A percentile compares a stretch with the other conserved stretches of the same genome.
Evolutionary conservation across 306 rosid genomes (phyloP).

Genomic region (Macrotyloma uniflorum): DNA sequence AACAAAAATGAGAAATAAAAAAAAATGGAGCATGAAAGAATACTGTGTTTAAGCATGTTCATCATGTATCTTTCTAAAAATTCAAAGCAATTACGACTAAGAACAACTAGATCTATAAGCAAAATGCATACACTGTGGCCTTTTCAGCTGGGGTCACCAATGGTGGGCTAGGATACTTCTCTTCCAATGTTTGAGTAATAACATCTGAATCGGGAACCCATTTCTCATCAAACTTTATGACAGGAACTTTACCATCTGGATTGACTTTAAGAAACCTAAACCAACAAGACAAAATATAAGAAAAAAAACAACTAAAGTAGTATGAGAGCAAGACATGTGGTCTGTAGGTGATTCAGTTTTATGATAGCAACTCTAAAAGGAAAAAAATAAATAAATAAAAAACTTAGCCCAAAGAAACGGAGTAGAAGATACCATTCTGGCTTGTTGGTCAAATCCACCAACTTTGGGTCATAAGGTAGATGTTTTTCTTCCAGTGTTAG

Average conservation of each 20-base stretch:
- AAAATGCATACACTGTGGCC: conserved; percentile 67
- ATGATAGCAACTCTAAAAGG: not conserved
- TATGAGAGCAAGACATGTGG: not conserved
- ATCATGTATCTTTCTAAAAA: not conserved
- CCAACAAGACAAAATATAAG: conserved; percentile 27
- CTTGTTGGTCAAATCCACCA: conserved; percentile 80
- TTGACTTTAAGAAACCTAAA: conserved; percentile 79
- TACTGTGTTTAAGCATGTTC: not conserved
- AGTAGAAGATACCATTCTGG: conserved; percentile 77
- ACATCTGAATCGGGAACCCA: conserved; percentile 95
- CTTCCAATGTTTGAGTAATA: conserved; percentile 76
- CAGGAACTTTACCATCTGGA: conserved; percentile 87
- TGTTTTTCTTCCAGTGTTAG: conserved; percentile 88
- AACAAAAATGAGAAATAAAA: not conserved
- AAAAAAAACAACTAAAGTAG: conserved; percentile 4
- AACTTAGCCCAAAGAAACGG: conserved; percentile 13
- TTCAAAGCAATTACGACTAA: conserved; percentile 5
- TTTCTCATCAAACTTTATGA: conserved; percentile 71
- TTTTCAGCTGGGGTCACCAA: conserved; percentile 77
- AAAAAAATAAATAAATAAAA: not conserved
- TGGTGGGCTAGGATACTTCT: conserved; percentile 90
- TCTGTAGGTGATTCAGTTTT: not conserved
- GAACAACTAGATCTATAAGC: conserved; percentile 9
- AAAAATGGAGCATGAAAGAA: not conserved
- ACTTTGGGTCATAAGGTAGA: conserved; percentile 79